Evolutionary conservation across 805 yeast species (phyloP), one percentile per base, ranked within the genome.

Genomic region (Saturnispora dispora): DNA sequence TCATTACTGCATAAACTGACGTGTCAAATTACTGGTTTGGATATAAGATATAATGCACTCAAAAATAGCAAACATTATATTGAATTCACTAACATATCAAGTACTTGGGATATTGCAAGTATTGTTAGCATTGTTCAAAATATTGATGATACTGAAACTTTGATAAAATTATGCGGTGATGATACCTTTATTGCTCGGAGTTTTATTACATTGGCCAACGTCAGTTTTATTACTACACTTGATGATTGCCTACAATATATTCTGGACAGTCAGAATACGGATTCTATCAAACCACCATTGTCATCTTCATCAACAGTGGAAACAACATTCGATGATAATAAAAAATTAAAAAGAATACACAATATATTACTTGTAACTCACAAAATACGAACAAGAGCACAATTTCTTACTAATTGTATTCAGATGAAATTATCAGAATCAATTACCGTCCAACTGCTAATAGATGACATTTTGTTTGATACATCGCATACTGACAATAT

Each of bases 381-480:
- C 9, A 61, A 56, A 45, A 4, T 61, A 9, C 56, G 61, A 48
- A 49, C 59, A 1, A 57, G 64, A 48, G 39, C 59, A 5, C 69
- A 65, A 33, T 43, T 63, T 9, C 30, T 63, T 18, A 55, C 60
- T n/a, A 44, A 61, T 10, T 36, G 48, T 17, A n/a, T 60, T 25
- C 50, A 51, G 25, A 9, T 62, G 2, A 35, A 49, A 3, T 33
- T 63, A 8, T 42, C 46, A 7, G 57, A 58, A 2, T 52, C 51
- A 5, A 18, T 63, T 7, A 23, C 48, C 2, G 32, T 50, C 4
- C 46, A 52, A 18, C 33, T 62, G 20, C 30, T 53, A 15, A 17
- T 62, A 10, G 65, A 63, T 46, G 69, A 65, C 52, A 48, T 59
- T 2, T 46, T 60, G 2, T 17, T 62, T 10, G 68, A 64, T 54